Evolutionary conservation across 2,329 filamentous ascomycete genomes (phyloP), one percentile per base, ranked within the genome.

Genomic region (Trichoderma hamatum): DNA sequence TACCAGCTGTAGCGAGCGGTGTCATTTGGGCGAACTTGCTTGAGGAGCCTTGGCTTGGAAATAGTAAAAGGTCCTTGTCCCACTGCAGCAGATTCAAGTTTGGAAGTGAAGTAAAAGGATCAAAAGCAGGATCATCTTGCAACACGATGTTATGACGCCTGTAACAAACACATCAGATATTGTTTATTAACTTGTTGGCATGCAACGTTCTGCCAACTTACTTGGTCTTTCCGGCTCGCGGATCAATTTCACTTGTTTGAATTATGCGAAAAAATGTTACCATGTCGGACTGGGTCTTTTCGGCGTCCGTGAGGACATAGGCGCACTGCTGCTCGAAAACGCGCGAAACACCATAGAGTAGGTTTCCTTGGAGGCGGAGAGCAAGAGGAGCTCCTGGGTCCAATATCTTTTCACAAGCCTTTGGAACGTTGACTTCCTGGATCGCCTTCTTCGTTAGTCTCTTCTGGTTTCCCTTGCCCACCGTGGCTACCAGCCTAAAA

Each of bases 351-450:
- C 94, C 94, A 77, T 91, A 94, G 32, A 99, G 88, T 21, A 99
- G 84, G 74, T 90, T 97, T 19, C 94, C 92, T 77, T 98, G 95
- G 26, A 99, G 86, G 43, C 96, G 90, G 72, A 99, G 81, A 5
- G 96, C 95, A 81, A 99, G 90, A 2, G 96, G 96, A 1, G 92
- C 93, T 6, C 90, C 92, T 0, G 74, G 94, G 68, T 92, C 86
- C 46, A 92, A 88, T 77, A 99, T 97, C n/a, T 91, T 96, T 72
- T 90, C 86, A 79, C 95, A 97, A 69, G 96, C 94, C 76, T 92
- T 94, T 43, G 89, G 85, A 30, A 99, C 90, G 75, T 98, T 87
- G 73, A 99, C 96, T 19, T 93, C 89, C 70, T 95, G 88, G 70
- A 99, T 97, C 10, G 92, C 91, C 78, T 96, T 97, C 60, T 92